Evolutionary conservation across 768 basidiomycete genomes (phyloP).

Genomic region (Favolaschia claudopus): DNA sequence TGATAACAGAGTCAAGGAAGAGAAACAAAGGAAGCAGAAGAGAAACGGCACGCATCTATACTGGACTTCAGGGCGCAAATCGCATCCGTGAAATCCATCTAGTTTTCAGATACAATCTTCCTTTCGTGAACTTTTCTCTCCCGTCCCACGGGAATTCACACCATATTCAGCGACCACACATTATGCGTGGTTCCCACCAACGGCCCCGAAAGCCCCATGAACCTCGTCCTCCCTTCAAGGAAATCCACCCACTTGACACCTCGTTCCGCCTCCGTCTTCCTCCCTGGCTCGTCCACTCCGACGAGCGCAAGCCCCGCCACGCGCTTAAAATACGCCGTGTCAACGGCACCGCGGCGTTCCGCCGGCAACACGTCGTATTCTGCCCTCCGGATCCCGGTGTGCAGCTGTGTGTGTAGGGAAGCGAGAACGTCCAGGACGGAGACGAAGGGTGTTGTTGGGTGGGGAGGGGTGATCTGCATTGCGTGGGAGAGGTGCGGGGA

Average conservation of each 20-base stretch:
- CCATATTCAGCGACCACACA: constrained; percentile 23
- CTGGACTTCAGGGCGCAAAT: too few relatives aligned
- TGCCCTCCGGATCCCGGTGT: constrained; percentile 3
- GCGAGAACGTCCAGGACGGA: constrained; percentile 23
- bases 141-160: too few relatives aligned
- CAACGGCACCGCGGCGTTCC: not conserved
- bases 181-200: not conserved
- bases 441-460: constrained; percentile 5
- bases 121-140: too few relatives aligned
- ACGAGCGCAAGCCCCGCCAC: not conserved
- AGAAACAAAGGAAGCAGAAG: too few relatives aligned
- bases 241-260: constrained; percentile 27
- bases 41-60: too few relatives aligned
- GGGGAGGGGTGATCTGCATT: not conserved
- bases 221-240: constrained; percentile 12
- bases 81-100: too few relatives aligned
- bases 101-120: too few relatives aligned
- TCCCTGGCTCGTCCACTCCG: constrained; percentile 1
- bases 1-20: too few relatives aligned
- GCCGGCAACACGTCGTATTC: constrained; percentile 17
- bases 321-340: constrained; percentile 19
- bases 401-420: constrained; percentile 14
- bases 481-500: constrained; percentile 18
- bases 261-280: constrained; percentile 13
- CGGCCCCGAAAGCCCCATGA: constrained; percentile 24